Base-by-base conservation (phyloP, 257 asterid genomes). In the Solanum gracilifrons region DNA sequence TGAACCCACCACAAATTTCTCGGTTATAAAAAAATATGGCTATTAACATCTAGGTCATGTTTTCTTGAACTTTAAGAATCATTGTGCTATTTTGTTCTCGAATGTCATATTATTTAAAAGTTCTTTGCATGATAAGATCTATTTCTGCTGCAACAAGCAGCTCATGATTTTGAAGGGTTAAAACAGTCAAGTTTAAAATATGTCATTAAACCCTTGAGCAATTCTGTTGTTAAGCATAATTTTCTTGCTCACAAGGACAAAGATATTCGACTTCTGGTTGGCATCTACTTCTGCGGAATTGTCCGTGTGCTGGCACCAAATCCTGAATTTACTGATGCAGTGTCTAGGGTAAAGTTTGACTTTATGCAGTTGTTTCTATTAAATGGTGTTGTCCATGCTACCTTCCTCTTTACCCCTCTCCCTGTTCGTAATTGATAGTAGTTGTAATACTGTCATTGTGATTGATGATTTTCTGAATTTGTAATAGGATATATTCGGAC, bases 271-370 rank as follows among this genome's bases (percentile, higher is more conserved):
- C 91, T 93, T 88, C 92, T 92, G 72, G 98, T 93, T 86, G 95
- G 97, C 68, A 90, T 90, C 88, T 95, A 98, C 90, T 82, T 95
- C 84, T 90, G 94, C 87, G 96, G 93, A 88, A 90, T 93, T 85
- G 83, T 93, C 86, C 91, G 96, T 88, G 92, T 95, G 75, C 92
- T 95, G 71, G 96, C 98, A 25, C 98, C 98, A 29, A 85, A 93
- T 91, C 98, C 99, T 76, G 94, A 82, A 58, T 94, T 93, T 85
- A 88, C 89, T 75, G 93, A 89, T 85, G 89, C 90, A 72, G 93
- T 89, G 90, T 89, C 88, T 77, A 92, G 93, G 98, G 99, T 95
- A 92, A 90, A 74, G 37, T 37, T 72, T 88, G 68, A 32, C 16
- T 85, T 83, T 21, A 31, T 18, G 35, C 41, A 11, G 23, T 72